Evolutionary conservation across 495 filamentous ascomycete species (phyloP).

Genomic region (Hypoxylon fragiforme): DNA sequence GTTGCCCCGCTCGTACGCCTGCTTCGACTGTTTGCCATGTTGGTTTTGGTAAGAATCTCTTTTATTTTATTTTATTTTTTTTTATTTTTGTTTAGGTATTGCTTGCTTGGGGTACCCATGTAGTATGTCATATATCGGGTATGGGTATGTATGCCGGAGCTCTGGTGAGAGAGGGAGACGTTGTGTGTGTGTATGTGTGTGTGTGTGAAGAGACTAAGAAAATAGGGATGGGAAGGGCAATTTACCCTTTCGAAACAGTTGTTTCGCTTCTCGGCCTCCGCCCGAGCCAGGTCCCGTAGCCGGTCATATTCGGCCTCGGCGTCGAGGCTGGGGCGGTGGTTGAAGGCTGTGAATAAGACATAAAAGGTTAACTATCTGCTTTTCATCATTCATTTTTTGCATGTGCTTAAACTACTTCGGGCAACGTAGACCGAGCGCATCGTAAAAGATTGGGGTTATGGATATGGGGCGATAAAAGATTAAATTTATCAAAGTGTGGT

Average conservation of each 20-base stretch:
- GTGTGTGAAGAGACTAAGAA: background rate
- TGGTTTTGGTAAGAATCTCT: background rate
- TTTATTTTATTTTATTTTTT: too few species aligned
- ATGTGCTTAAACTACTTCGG: too few species aligned
- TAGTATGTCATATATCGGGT: background rate
- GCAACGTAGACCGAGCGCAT: too few species aligned
- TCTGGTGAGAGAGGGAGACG: too few species aligned
- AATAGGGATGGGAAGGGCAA: constrained; percentile 1
- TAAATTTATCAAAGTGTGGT: too few species aligned
- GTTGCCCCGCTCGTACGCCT: constrained; percentile 81
- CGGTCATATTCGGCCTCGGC: constrained; percentile 91
- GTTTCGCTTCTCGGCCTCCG: constrained; percentile 73
- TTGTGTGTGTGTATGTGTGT: background rate
- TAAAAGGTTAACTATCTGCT: too few species aligned
- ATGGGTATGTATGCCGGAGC: background rate
- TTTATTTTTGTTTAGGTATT: too few species aligned
- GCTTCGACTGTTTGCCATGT: constrained; percentile 59
- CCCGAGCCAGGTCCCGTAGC: constrained; percentile 77
- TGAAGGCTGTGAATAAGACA: constrained; percentile 79
- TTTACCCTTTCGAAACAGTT: constrained; percentile 72
- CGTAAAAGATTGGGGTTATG: too few species aligned
- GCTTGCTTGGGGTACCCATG: too few species aligned
- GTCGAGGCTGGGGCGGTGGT: constrained; percentile 65
- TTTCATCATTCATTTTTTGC: too few species aligned
- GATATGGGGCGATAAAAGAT: too few species aligned